Base-by-base conservation (phyloP, 352 stramenopile species). In the Thalassiosira exigua region DNA sequence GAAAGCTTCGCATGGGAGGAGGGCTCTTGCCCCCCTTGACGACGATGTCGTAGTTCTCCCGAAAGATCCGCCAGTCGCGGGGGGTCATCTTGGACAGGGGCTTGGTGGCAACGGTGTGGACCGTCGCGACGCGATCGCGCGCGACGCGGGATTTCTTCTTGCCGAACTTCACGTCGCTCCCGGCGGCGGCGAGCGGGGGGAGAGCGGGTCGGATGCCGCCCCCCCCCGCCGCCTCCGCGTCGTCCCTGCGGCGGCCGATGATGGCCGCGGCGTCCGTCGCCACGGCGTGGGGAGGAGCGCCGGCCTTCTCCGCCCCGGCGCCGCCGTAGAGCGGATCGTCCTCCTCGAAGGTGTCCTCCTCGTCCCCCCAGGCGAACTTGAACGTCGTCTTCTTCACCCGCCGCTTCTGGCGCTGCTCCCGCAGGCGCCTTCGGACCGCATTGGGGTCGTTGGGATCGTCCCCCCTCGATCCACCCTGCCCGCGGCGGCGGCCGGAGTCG, bases 21-120 rank as follows among this genome's bases (percentile, higher is more conserved):
- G 97, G 96, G 24, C 95, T 96, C 51, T 88, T 87, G 3, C 91
- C 90, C 12, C 93, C 93, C 75, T 94, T 94, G 39, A 99, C 94
- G 2, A 94, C 94, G 78, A 99, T 99, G 78, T 99, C 96, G 80
- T 98, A 99, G 85, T 99, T 98, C 84, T 99, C 97, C 22, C 97
- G 93, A 80, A 99, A 98, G 76, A 99, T 99, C 68, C 97, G 93
- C 98, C 98, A 99, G 92, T 99, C 98, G 19, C 98, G 94, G 42
- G 95, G 85, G 30, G 95, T 98, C 97, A 99, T 99, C 46, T 84
- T 78, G 19, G 69, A 26, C 11, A 92, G 39, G 1, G 88, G 85
- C 53, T 93, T 93, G 22, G 44, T 78, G 0, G 61, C 54, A n/a
- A 90, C 80, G 4, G 75, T 79, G 7, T 80, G 22, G 3, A 79